Evolutionary conservation across 116 monocot species (phyloP).

Genomic region (Iris pallida): DNA sequence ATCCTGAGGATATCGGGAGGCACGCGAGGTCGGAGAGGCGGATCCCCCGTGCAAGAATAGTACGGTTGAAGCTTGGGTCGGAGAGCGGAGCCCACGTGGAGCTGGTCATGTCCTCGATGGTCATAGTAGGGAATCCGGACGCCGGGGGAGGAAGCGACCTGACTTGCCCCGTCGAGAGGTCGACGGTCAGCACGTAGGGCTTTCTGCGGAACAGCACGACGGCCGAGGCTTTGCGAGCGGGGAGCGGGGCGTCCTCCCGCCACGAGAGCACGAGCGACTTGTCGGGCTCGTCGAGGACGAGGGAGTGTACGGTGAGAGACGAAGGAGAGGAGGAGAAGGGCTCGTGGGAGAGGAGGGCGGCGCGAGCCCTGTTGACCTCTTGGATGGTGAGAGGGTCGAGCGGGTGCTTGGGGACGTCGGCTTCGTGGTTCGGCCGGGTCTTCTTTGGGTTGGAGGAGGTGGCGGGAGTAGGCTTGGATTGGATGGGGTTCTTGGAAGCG

Average conservation of each 20-base stretch:
- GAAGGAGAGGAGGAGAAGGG: slow-evolving; percentile 61
- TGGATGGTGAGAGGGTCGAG: slow-evolving; percentile 64
- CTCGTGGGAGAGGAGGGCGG: slow-evolving; percentile 40
- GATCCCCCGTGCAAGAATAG: slow-evolving; percentile 48
- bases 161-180: slow-evolving; percentile 24
- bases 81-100: slow-evolving; percentile 41
- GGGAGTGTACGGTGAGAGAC: slow-evolving; percentile 49
- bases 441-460: not conserved
- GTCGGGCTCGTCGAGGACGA: slow-evolving; percentile 60
- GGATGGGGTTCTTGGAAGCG: not conserved
- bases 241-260: slow-evolving; percentile 17
- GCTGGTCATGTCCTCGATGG: slow-evolving; percentile 45
- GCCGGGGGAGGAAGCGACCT: slow-evolving; percentile 14
- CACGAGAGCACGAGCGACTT: slow-evolving; percentile 41
- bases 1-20: slow-evolving; percentile 70
- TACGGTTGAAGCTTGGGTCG: slow-evolving; percentile 46
- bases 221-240: slow-evolving; percentile 38
- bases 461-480: not conserved
- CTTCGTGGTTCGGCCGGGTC: slow-evolving; percentile 7
- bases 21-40: slow-evolving; percentile 64
- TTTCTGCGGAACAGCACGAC: slow-evolving; percentile 23
- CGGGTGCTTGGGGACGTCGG: slow-evolving; percentile 39
- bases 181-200: slow-evolving; percentile 32
- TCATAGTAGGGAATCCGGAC: slow-evolving; percentile 48
- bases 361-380: slow-evolving; percentile 38